phyloP scores from a whole-genome alignment of 768 basidiomycete species.

The Pilatotrama ljubarskyi region DNA sequence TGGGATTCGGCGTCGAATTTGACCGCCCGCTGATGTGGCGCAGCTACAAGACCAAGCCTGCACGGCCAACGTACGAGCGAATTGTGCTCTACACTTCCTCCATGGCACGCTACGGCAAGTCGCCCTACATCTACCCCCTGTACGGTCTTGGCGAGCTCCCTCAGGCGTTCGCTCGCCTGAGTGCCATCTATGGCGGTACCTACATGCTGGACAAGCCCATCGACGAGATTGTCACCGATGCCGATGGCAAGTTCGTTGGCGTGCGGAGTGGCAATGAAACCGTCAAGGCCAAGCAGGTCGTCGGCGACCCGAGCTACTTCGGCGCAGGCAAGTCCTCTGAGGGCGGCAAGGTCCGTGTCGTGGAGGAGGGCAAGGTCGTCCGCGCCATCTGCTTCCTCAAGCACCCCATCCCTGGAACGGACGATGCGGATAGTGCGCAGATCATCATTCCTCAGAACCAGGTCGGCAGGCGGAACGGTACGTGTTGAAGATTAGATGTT shows the following conservation, averaged over 20 bases:
- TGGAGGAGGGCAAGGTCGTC: conserved; percentile 93
- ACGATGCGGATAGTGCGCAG: conserved; percentile 92
- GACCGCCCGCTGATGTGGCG: background rate
- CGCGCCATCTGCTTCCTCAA: conserved; percentile 97
- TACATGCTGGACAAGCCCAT: conserved; percentile 99
- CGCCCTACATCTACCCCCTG: conserved; percentile 98
- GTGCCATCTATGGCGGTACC: conserved; percentile 98
- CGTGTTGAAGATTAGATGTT: conserved; percentile 29
- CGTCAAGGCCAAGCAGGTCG: conserved; percentile 96
- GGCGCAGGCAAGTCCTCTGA: conserved; percentile 65
- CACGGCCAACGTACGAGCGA: conserved; percentile 88
- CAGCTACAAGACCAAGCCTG: conserved; percentile 92
- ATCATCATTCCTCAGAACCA: conserved; percentile 99
- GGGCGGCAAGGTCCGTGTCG: conserved; percentile 79
- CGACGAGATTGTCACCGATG: conserved; percentile 85
- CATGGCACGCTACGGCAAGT: conserved; percentile 99
- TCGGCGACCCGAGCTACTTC: conserved; percentile 98
- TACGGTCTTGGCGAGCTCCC: conserved; percentile 99
- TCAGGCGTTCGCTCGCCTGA: conserved; percentile 96
- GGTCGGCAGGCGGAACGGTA: conserved; percentile 89
- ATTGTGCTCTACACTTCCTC: conserved; percentile 97
- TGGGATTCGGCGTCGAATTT: conserved; percentile 8
- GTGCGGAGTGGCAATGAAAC: conserved; percentile 88
- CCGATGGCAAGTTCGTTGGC: conserved; percentile 87
- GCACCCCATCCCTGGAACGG: conserved; percentile 97